phyloP scores from a whole-genome alignment of 1,284 basidiomycete genomes.

The Trichosporon faecale region DNA sequence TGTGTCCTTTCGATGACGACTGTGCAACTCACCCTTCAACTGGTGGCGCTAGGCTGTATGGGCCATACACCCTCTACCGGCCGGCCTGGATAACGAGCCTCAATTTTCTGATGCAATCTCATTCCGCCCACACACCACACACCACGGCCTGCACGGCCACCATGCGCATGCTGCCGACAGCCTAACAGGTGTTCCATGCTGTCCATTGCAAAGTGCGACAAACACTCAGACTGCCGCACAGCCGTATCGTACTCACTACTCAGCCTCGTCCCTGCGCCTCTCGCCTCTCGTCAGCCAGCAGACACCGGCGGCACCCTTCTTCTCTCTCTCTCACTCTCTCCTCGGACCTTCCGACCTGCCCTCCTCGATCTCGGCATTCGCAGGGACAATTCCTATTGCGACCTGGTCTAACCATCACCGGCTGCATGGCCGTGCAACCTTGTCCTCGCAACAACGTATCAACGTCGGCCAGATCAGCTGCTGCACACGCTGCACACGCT shows the following conservation, averaged over 20 bases:
- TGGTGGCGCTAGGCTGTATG: neutral
- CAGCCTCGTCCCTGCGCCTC: neutral
- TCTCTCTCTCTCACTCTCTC: neutral
- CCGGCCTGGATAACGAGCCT: neutral
- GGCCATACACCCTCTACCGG: neutral
- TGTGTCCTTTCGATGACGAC: neutral
- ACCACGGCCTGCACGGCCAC: neutral
- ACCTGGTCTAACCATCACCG: constrained; percentile 4
- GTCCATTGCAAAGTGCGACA: neutral
- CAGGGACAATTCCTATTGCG: constrained; percentile 1
- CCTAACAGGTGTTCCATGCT: neutral
- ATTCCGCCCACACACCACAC: neutral
- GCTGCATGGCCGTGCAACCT: neutral
- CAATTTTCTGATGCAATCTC: neutral
- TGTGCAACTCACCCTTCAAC: neutral
- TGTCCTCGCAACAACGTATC: constrained; percentile 4
- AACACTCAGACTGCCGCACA: neutral
- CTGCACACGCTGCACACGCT: neutral
- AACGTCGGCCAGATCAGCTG: neutral
- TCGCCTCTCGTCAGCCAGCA: neutral
- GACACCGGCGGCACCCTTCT: too few species aligned
- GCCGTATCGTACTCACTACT: too few species aligned
- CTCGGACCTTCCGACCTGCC: neutral
- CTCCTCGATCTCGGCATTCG: constrained; percentile 10
- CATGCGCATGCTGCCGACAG: neutral